These are phyloP conservation scores for Colletotrichum lini DNA, from an alignment of 2,329 filamentous ascomycete genomes.

Conservation along the genomic window DNA sequence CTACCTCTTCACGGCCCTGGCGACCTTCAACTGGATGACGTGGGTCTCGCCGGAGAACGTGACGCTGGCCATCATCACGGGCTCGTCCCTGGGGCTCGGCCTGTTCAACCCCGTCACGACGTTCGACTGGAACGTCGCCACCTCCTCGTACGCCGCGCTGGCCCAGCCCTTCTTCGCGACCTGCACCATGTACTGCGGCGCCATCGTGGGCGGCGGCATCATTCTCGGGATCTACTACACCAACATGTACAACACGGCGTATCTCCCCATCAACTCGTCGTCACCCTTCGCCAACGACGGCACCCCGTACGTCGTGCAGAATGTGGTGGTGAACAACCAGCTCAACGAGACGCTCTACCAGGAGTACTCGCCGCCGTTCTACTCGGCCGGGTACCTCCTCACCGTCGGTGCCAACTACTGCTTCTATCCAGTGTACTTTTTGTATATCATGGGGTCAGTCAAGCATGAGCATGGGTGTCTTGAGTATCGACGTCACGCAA, in stretches of 20 bases:
- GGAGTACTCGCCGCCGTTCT: conserved; percentile 60
- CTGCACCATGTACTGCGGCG: conserved; percentile 53
- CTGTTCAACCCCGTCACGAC: conserved; percentile 64
- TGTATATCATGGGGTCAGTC: conserved; percentile 55
- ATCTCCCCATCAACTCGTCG: conserved; percentile 64
- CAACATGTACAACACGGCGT: conserved; percentile 60
- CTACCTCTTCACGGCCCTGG: conserved; percentile 60
- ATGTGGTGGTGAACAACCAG: conserved; percentile 55
- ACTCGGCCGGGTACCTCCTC: conserved; percentile 59
- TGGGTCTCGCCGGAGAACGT: conserved; percentile 64
- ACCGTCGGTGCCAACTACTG: conserved; percentile 59
- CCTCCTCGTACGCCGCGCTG: conserved; percentile 55
- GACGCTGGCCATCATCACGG: conserved; percentile 60
- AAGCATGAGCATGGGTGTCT: neutral
- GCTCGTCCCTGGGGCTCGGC: conserved; percentile 57
- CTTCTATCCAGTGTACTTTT: conserved; percentile 60
- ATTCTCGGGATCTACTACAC: conserved; percentile 59
- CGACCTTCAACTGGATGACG: conserved; percentile 64
- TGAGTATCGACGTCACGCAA: rapidly evolving
- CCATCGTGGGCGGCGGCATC: conserved; percentile 54
- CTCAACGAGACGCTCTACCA: conserved; percentile 57
- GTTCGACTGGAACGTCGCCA: conserved; percentile 65
- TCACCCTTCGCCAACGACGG: conserved; percentile 62
- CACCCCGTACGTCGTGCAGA: conserved; percentile 52
- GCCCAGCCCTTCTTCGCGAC: conserved; percentile 58